Evolutionary conservation across 2,329 filamentous ascomycete species (phyloP).

Genomic region (Thelonectria olida): DNA sequence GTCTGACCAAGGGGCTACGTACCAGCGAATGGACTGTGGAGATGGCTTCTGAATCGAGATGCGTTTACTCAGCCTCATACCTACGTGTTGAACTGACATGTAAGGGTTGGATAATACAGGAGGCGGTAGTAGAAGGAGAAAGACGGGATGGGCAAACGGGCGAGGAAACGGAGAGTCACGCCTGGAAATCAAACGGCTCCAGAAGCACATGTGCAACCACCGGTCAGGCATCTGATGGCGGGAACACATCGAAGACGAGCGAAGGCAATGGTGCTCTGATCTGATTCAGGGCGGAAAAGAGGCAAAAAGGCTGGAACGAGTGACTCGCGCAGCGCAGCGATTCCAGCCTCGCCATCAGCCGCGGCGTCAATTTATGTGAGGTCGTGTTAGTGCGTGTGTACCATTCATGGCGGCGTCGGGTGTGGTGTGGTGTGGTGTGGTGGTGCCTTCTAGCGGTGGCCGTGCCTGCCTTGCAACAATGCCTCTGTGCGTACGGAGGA

Average conservation of each 20-base stretch:
- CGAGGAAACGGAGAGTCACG: slow-evolving; percentile 5
- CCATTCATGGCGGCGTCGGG: slow-evolving; percentile 1
- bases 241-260: slow-evolving; percentile 37
- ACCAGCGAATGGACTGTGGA: not conserved
- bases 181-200: too few relatives aligned
- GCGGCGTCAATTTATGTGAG: slow-evolving; percentile 26
- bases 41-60: slow-evolving; percentile 1
- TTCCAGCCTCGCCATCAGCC: slow-evolving; percentile 31
- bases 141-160: not conserved
- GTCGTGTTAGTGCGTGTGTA: slow-evolving; percentile 41
- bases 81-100: not conserved
- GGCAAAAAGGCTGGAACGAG: not conserved
- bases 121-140: too few relatives aligned
- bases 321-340: slow-evolving; percentile 20
- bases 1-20: too few relatives aligned
- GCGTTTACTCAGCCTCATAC: not conserved
- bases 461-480: too few relatives aligned
- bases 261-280: slow-evolving; percentile 35
- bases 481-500: not conserved
- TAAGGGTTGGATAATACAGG: too few relatives aligned
- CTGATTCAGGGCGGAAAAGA: slow-evolving; percentile 1
- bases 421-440: not conserved
- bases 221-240: slow-evolving; percentile 31
- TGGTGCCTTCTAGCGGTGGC: not conserved
- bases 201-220: too few relatives aligned